A percentile compares a stretch with the other conserved stretches of the same genome.
Evolutionary conservation across 306 rosid genomes (phyloP).

Genomic region (Acacia acuminata): DNA sequence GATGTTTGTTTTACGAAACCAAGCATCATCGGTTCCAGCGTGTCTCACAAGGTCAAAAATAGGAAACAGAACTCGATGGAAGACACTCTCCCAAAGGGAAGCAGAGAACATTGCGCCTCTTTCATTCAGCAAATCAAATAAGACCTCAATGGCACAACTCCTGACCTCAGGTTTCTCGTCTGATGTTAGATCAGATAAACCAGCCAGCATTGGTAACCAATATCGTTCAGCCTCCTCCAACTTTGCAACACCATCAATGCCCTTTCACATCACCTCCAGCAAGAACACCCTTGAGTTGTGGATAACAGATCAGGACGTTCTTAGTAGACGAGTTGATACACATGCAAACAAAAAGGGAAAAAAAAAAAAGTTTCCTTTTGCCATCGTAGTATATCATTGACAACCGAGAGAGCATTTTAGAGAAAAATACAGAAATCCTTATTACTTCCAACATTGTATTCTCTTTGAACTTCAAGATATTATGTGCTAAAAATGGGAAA

Average conservation of each 20-base stretch:
- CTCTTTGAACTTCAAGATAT: slow-evolving; percentile 9
- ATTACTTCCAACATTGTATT: slow-evolving; percentile 8
- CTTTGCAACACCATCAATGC: no score
- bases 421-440: slow-evolving; percentile 3
- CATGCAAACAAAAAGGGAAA: no score
- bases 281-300: slow-evolving; percentile 66
- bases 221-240: slow-evolving; percentile 91
- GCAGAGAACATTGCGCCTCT: slow-evolving; percentile 92
- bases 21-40: slow-evolving; percentile 87
- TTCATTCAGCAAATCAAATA: slow-evolving; percentile 95
- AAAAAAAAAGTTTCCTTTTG: no score
- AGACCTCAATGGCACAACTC: slow-evolving; percentile 96
- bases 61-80: slow-evolving; percentile 97
- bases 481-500: no score
- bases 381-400: no score
- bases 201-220: slow-evolving; percentile 99
- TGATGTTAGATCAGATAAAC: slow-evolving; percentile 95
- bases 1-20: slow-evolving; percentile 90
- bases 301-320: no score
- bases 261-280: slow-evolving; percentile 78
- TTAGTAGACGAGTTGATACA: no score
- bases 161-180: slow-evolving; percentile 95
- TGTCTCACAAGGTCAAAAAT: slow-evolving; percentile 97
- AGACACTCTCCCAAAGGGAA: slow-evolving; percentile 94
- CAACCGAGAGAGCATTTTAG: neutral